Evolutionary conservation across 1,284 basidiomycete genomes (phyloP).

Genomic region (Boletus coffeatus): DNA sequence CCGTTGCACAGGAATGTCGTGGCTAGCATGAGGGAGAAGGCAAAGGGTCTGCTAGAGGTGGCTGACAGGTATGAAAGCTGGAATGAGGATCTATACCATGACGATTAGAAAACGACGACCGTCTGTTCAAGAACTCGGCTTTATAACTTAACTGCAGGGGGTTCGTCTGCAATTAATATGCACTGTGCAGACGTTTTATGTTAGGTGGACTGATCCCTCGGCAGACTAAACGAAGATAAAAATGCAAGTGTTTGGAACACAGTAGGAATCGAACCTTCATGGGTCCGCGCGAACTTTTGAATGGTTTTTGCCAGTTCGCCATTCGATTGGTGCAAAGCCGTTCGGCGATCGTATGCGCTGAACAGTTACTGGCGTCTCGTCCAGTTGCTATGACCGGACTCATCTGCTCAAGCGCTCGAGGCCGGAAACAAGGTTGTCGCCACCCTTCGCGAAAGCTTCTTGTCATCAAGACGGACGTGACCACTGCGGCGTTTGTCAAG

Average conservation of each 20-base stretch:
- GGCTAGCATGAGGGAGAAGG: conserved; percentile 15
- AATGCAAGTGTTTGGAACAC: not conserved
- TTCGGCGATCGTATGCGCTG: not conserved
- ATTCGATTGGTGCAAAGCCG: not conserved
- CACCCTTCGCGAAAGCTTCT: conserved; percentile 34
- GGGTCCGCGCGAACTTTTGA: not conserved
- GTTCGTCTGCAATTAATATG: not conserved
- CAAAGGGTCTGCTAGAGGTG: conserved; percentile 10
- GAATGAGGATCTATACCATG: conserved; percentile 17
- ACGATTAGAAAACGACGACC: not conserved
- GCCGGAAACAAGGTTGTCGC: conserved; percentile 32
- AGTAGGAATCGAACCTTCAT: not conserved
- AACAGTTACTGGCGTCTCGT: conserved; percentile 26
- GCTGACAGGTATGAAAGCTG: conserved; percentile 21
- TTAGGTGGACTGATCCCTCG: not conserved
- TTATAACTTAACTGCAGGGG: too few species aligned
- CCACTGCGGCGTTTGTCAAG: conserved; percentile 30
- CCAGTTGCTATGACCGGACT: conserved; percentile 15
- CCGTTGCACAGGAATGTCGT: conserved; percentile 19
- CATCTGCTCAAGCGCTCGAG: conserved; percentile 24
- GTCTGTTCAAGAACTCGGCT: not conserved
- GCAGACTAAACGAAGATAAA: not conserved
- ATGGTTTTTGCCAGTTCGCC: too few species aligned
- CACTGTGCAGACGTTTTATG: not conserved
- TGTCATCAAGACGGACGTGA: conserved; percentile 37